These are phyloP conservation scores for Catenaria anguillulae DNA, from an alignment of 371 early-diverging fungal species.

Conservation along the genomic window DNA sequence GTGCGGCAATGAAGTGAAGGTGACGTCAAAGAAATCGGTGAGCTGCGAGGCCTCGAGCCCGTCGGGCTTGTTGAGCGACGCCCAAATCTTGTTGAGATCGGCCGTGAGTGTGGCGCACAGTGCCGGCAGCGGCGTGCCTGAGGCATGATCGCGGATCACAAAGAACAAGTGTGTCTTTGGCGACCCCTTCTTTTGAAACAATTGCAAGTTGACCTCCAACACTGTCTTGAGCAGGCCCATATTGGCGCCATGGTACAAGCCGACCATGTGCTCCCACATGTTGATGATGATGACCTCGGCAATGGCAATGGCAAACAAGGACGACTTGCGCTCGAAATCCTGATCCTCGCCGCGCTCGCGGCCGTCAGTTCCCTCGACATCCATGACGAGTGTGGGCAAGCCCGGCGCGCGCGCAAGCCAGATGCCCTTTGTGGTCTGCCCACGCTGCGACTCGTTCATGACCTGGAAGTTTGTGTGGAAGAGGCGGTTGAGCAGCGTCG, in stretches of 20 bases:
- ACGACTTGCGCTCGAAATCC: slow-evolving; percentile 96
- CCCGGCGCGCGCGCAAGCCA: slow-evolving; percentile 75
- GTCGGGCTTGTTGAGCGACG: slow-evolving; percentile 64
- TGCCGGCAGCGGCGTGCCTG: slow-evolving; percentile 66
- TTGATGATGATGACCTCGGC: slow-evolving; percentile 91
- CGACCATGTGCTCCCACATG: slow-evolving; percentile 95
- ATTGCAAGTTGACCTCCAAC: slow-evolving; percentile 90
- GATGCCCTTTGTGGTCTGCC: slow-evolving; percentile 91
- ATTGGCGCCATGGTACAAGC: slow-evolving; percentile 96
- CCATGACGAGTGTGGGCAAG: slow-evolving; percentile 78
- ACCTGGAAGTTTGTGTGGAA: slow-evolving; percentile 89
- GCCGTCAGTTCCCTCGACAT: slow-evolving; percentile 98
- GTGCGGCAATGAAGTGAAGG: slow-evolving; percentile 83
- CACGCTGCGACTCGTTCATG: slow-evolving; percentile 66
- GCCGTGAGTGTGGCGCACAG: slow-evolving; percentile 58
- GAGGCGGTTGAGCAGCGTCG: slow-evolving; percentile 79
- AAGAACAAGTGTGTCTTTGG: slow-evolving; percentile 82
- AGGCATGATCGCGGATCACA: slow-evolving; percentile 90
- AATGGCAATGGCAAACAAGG: slow-evolving; percentile 89
- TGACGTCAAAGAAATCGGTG: slow-evolving; percentile 81
- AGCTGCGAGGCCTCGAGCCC: slow-evolving; percentile 63
- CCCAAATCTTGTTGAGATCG: slow-evolving; percentile 86
- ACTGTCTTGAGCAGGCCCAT: slow-evolving; percentile 97
- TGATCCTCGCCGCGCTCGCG: slow-evolving; percentile 96
- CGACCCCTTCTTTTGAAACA: slow-evolving; percentile 58